Conservation (phyloP, 805 yeast species). For the Lachancea mirantina region DNA sequence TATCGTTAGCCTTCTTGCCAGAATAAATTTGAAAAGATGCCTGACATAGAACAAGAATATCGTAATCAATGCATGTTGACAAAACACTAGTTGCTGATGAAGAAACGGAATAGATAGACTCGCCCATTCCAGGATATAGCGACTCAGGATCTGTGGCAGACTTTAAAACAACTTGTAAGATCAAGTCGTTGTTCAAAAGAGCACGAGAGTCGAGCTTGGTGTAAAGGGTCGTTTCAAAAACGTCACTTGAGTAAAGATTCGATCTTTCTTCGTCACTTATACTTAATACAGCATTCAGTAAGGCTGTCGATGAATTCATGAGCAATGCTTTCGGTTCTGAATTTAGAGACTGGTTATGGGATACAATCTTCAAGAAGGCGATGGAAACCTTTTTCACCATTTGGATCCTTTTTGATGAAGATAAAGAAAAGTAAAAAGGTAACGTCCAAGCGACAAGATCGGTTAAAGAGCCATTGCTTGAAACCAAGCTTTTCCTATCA, state of each 20-base stretch:
- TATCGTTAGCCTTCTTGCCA: slow-evolving; percentile 23
- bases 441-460: slow-evolving; percentile 53
- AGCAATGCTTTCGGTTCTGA: slow-evolving; percentile 29
- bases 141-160: slow-evolving; percentile 28
- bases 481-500: slow-evolving; percentile 24
- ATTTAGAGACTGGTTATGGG: slow-evolving; percentile 21
- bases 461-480: slow-evolving; percentile 29
- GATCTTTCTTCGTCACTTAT: slow-evolving; percentile 26
- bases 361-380: slow-evolving; percentile 37
- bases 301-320: slow-evolving; percentile 32
- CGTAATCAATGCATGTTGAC: slow-evolving; percentile 39
- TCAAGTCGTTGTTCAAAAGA: slow-evolving; percentile 33
- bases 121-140: slow-evolving; percentile 26
- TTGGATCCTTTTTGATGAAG: slow-evolving; percentile 44
- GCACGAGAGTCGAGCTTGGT: slow-evolving; percentile 46
- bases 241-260: slow-evolving; percentile 21
- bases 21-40: slow-evolving; percentile 32
- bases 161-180: slow-evolving; percentile 28
- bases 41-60: slow-evolving; percentile 38
- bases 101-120: slow-evolving; percentile 28
- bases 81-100: slow-evolving; percentile 34
- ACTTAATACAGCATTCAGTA: slow-evolving; percentile 26
- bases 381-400: slow-evolving; percentile 46
- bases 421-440: slow-evolving; percentile 38
- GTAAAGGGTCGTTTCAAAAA: slow-evolving; percentile 34